Conservation (phyloP, 2,329 filamentous ascomycete species). For the Teratosphaeria destructans region DNA sequence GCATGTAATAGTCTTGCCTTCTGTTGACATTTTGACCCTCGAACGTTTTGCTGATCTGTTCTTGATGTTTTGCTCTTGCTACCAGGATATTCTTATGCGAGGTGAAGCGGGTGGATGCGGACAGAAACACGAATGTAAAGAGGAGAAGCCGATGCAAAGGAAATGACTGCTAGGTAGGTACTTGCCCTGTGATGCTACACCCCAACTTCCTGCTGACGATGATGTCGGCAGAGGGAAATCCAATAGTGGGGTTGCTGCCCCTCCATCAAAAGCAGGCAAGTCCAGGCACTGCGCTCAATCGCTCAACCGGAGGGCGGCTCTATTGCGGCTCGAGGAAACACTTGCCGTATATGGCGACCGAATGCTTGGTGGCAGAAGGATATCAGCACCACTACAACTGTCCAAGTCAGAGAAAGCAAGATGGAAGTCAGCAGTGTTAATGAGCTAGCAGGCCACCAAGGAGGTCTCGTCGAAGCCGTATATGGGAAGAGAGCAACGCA, state of each 20-base stretch:
- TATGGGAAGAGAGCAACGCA: not conserved
- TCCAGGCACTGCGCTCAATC: not conserved
- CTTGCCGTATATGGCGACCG: not conserved
- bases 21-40: constrained; percentile 40
- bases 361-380: not conserved
- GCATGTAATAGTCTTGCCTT: constrained; percentile 81
- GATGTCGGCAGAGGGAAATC: not conserved
- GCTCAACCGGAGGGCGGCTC: not conserved
- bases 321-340: not conserved
- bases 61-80: not conserved
- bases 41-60: constrained; percentile 3
- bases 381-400: too few species aligned
- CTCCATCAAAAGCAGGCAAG: not conserved
- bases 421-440: not conserved
- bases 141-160: not conserved
- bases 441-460: not conserved
- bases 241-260: not conserved
- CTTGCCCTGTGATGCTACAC: not conserved
- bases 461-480: not conserved
- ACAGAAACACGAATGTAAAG: not conserved
- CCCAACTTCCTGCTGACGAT: not conserved
- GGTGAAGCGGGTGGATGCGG: not conserved
- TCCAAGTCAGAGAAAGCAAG: not conserved
- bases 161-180: not conserved
- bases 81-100: not conserved